These are phyloP conservation scores for Kentomonas sorsogonicus DNA, from an alignment of 208 protist species.

Conservation along the genomic window DNA sequence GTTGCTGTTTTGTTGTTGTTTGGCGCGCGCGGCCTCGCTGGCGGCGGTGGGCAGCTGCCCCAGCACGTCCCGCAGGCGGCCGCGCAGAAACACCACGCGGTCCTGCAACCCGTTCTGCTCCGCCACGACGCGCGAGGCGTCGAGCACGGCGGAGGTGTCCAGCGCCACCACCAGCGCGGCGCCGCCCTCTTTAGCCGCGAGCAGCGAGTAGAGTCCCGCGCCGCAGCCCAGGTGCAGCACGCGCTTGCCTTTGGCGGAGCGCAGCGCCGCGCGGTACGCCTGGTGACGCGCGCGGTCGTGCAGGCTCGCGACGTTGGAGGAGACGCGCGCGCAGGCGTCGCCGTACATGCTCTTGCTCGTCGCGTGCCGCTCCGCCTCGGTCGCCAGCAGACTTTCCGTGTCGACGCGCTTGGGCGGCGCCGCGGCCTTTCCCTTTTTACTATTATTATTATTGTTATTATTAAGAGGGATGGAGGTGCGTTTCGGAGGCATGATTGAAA, in stretches of 20 bases:
- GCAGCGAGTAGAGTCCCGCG: conserved; percentile 84
- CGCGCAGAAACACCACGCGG: conserved; percentile 75
- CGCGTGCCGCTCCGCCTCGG: conserved; percentile 76
- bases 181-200: conserved; percentile 59
- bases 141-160: conserved; percentile 77
- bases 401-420: conserved; percentile 21
- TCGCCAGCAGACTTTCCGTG: conserved; percentile 77
- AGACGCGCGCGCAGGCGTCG: conserved; percentile 72
- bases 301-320: conserved; percentile 61
- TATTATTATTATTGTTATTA: conserved; percentile 1
- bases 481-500: neutral
- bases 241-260: conserved; percentile 74
- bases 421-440: neutral
- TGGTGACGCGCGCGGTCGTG: conserved; percentile 66
- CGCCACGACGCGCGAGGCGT: conserved; percentile 70
- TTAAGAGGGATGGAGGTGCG: neutral
- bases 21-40: no score
- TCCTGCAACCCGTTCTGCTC: conserved; percentile 76
- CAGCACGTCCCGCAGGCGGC: conserved; percentile 56
- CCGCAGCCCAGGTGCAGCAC: conserved; percentile 86
- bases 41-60: conserved; percentile 59
- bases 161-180: conserved; percentile 78
- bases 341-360: conserved; percentile 84
- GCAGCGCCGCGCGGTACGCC: conserved; percentile 78
- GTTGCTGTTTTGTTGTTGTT: no score